A percentile compares a stretch with the other conserved stretches of the same genome.
phyloP scores from a whole-genome alignment of 176 grass and related monocot species.

The Triticum turgidum region DNA sequence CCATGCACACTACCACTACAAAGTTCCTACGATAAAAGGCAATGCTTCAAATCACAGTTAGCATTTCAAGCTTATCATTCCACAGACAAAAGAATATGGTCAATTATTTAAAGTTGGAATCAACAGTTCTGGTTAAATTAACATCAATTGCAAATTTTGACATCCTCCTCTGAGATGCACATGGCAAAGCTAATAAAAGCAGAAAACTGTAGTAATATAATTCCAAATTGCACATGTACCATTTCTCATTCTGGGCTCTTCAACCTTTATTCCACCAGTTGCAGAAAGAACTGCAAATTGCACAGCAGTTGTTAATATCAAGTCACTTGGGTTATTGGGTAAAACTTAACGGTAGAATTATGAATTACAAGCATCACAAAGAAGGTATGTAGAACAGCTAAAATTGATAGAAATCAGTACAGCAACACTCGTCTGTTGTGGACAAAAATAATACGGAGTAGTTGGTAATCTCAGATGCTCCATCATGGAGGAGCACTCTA shows the following conservation, averaged over 20 bases:
- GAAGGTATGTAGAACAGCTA: not conserved
- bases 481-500: not conserved
- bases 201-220: conserved; percentile 21
- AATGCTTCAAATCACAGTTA: conserved; percentile 5
- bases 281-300: conserved; percentile 89
- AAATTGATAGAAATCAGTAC: not conserved
- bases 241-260: conserved; percentile 56
- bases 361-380: not conserved
- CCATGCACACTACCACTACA: not conserved
- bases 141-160: not conserved
- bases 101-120: not conserved
- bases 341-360: not conserved
- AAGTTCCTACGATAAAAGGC: not conserved
- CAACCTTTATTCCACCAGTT: conserved; percentile 84
- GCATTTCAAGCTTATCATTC: not conserved
- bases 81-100: not conserved
- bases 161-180: not conserved
- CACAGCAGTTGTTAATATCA: conserved; percentile 1
- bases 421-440: not conserved
- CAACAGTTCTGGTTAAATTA: not conserved
- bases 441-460: not conserved
- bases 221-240: conserved; percentile 53
- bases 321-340: not conserved
- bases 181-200: not conserved
- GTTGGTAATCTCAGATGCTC: not conserved